These are phyloP conservation scores for Boletus rubropictus DNA, from an alignment of 768 basidiomycete genomes.

Conservation along the genomic window DNA sequence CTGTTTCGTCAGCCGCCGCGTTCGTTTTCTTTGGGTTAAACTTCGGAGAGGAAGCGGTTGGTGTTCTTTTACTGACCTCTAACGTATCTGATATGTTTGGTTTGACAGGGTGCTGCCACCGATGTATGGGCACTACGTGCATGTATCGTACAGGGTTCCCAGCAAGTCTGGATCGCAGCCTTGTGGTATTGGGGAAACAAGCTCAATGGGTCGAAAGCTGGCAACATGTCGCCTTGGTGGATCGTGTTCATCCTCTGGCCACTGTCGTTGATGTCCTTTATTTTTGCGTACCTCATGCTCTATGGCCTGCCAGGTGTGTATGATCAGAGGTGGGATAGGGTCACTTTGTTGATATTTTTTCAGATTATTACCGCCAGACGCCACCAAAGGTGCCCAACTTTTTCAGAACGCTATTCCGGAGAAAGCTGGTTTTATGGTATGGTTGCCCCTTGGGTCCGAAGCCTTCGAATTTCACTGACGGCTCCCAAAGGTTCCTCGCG, in stretches of 20 bases:
- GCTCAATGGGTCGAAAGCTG: slow-evolving; percentile 50
- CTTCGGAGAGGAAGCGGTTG: slow-evolving; percentile 92
- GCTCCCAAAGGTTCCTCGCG: slow-evolving; percentile 58
- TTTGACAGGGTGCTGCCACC: slow-evolving; percentile 75
- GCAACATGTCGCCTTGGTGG: slow-evolving; percentile 72
- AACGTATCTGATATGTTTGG: slow-evolving; percentile 5
- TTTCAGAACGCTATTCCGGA: slow-evolving; percentile 79
- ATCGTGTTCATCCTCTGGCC: slow-evolving; percentile 82
- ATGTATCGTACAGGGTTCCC: slow-evolving; percentile 89
- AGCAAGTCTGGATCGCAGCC: slow-evolving; percentile 93
- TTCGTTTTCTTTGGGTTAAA: slow-evolving; percentile 94
- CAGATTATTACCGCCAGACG: slow-evolving; percentile 86
- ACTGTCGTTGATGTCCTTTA: slow-evolving; percentile 63
- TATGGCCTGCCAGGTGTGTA: slow-evolving; percentile 76
- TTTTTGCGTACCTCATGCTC: slow-evolving; percentile 79
- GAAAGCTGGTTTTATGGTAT: slow-evolving; percentile 86
- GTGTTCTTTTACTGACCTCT: slow-evolving; percentile 12
- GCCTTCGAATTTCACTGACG: neutral
- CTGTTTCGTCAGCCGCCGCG: slow-evolving; percentile 85
- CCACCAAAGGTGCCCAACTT: slow-evolving; percentile 95
- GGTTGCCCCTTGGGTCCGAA: neutral
- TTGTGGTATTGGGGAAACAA: slow-evolving; percentile 95
- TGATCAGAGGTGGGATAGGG: neutral
- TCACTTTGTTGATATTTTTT: slow-evolving; percentile 6
- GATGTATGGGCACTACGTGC: slow-evolving; percentile 92